These are phyloP conservation scores for Kuraishia piskuri DNA, from an alignment of 805 yeast genomes.

Conservation along the genomic window DNA sequence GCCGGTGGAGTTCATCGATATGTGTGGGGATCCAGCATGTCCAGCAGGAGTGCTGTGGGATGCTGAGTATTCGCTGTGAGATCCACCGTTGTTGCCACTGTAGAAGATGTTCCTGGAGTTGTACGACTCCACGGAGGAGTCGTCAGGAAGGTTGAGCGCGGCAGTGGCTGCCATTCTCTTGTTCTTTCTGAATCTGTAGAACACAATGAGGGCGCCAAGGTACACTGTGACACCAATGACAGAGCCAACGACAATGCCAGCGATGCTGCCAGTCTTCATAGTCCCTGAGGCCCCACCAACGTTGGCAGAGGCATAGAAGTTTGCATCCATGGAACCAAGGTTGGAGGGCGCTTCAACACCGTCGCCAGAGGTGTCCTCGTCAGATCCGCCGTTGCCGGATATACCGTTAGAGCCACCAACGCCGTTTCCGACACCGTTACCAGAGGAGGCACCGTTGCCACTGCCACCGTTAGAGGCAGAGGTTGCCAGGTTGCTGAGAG, in stretches of 20 bases:
- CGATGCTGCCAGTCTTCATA: conserved; percentile 32
- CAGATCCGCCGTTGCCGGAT: conserved; percentile 15
- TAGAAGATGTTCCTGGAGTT: neutral
- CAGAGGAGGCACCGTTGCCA: neutral
- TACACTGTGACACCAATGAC: conserved; percentile 67
- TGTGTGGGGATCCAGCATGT: neutral
- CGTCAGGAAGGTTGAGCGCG: neutral
- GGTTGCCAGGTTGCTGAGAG: conserved; percentile 28
- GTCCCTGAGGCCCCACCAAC: conserved; percentile 15
- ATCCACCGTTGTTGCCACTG: neutral
- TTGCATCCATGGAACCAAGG: conserved; percentile 20
- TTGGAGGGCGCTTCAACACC: conserved; percentile 3
- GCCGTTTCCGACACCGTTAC: neutral
- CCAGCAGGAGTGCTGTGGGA: neutral
- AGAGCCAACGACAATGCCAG: conserved; percentile 80
- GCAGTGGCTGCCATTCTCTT: conserved; percentile 9
- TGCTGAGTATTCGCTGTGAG: neutral
- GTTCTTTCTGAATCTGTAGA: conserved; percentile 34
- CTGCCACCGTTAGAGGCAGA: neutral
- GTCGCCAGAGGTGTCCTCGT: conserved; percentile 3
- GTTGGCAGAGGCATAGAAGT: conserved; percentile 9
- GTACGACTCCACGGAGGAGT: neutral
- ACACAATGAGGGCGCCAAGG: conserved; percentile 48
- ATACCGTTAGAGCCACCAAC: neutral
- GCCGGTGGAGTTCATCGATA: neutral